phyloP scores from a whole-genome alignment of 139 green algal genomes.

The Prasinococcaceae sp. region DNA sequence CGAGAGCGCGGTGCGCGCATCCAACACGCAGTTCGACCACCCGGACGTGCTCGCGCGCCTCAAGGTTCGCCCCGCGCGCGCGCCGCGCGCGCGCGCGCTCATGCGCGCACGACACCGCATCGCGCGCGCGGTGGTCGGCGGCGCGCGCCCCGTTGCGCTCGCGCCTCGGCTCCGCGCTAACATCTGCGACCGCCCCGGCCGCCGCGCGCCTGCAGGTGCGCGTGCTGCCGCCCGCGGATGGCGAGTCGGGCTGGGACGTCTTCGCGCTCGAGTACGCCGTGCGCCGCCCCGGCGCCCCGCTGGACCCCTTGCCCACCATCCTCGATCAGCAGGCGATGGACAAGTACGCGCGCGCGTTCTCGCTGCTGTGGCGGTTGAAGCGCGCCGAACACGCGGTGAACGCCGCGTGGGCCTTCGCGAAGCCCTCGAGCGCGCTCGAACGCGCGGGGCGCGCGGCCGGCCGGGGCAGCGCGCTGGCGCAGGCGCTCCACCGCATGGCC shows the following conservation, averaged over 20 bases:
- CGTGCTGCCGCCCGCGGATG: slow-evolving; percentile 15
- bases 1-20: slow-evolving; percentile 51
- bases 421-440: slow-evolving; percentile 22
- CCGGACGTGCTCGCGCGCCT: slow-evolving; percentile 36
- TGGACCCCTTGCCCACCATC: slow-evolving; percentile 43
- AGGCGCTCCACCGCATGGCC: background rate
- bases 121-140: too few species aligned
- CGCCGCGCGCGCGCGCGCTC: too few species aligned
- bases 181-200: too few species aligned
- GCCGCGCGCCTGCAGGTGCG: slow-evolving; percentile 8
- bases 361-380: slow-evolving; percentile 79
- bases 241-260: slow-evolving; percentile 68
- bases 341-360: slow-evolving; percentile 60
- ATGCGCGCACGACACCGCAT: slow-evolving; percentile 26
- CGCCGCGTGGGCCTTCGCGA: slow-evolving; percentile 52
- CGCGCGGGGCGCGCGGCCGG: background rate
- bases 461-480: background rate
- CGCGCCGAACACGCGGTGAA: slow-evolving; percentile 56
- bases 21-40: slow-evolving; percentile 51
- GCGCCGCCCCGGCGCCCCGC: too few species aligned
- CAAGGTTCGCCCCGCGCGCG: too few species aligned
- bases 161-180: too few species aligned
- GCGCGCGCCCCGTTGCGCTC: too few species aligned
- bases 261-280: slow-evolving; percentile 73
- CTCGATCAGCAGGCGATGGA: slow-evolving; percentile 43